A percentile compares a stretch with the other conserved stretches of the same genome.
These are phyloP conservation scores for Colletotrichum sublineola DNA, from an alignment of 2,329 filamentous ascomycete genomes.

Conservation along the genomic window DNA sequence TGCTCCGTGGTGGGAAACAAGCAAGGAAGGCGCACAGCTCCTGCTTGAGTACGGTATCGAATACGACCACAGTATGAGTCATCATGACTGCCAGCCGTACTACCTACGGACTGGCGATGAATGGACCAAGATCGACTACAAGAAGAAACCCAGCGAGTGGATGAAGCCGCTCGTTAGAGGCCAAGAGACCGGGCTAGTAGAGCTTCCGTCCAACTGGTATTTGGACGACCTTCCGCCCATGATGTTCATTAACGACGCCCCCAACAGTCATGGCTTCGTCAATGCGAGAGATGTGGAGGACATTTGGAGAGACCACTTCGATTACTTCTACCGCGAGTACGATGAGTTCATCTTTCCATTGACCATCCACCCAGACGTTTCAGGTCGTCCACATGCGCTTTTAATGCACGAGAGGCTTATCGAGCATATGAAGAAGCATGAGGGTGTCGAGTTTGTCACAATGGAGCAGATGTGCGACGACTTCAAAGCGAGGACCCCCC, in stretches of 20 bases:
- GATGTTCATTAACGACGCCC: slow-evolving; percentile 78
- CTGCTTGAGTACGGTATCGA: slow-evolving; percentile 76
- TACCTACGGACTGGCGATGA: slow-evolving; percentile 73
- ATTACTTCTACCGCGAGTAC: slow-evolving; percentile 82
- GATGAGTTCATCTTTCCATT: slow-evolving; percentile 84
- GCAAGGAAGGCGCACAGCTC: slow-evolving; percentile 74
- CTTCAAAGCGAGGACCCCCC: slow-evolving; percentile 75
- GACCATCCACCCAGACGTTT: slow-evolving; percentile 82
- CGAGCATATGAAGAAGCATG: slow-evolving; percentile 74
- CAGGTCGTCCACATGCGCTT: slow-evolving; percentile 77
- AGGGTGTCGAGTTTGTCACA: slow-evolving; percentile 75
- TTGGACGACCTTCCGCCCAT: slow-evolving; percentile 75
- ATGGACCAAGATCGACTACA: slow-evolving; percentile 78
- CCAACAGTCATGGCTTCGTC: slow-evolving; percentile 74
- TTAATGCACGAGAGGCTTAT: slow-evolving; percentile 81
- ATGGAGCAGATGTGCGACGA: slow-evolving; percentile 81
- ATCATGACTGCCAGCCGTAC: slow-evolving; percentile 75
- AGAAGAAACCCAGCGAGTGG: slow-evolving; percentile 71
- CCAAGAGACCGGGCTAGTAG: slow-evolving; percentile 71
- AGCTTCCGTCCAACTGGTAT: slow-evolving; percentile 77
- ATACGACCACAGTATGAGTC: slow-evolving; percentile 77
- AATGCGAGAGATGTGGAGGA: slow-evolving; percentile 72
- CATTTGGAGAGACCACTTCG: slow-evolving; percentile 75
- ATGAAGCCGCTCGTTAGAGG: slow-evolving; percentile 75
- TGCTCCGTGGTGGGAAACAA: slow-evolving; percentile 82